These are phyloP conservation scores for Hyphopichia burtonii DNA, from an alignment of 1,139 yeast genomes.

Conservation along the genomic window DNA sequence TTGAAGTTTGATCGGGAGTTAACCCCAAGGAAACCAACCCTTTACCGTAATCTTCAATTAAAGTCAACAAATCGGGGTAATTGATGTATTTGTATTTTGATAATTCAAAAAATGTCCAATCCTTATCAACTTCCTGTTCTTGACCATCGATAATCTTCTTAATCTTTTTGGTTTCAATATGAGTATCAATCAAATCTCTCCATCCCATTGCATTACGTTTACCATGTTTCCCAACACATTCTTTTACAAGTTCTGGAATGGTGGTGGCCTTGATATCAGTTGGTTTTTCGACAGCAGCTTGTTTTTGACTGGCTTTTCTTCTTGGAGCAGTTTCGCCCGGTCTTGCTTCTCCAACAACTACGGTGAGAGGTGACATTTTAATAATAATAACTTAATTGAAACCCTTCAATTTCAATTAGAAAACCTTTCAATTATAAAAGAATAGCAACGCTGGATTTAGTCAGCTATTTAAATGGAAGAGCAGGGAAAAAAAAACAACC, in stretches of 20 bases:
- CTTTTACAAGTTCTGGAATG: slow-evolving; percentile 67
- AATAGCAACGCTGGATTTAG: background rate
- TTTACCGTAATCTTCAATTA: slow-evolving; percentile 60
- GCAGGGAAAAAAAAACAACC: background rate
- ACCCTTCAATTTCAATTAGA: background rate
- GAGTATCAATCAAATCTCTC: slow-evolving; percentile 73
- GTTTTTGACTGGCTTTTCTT: slow-evolving; percentile 64
- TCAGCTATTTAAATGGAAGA: background rate
- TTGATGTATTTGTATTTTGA: slow-evolving; percentile 67
- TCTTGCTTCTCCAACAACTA: slow-evolving; percentile 77
- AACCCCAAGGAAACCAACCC: slow-evolving; percentile 81
- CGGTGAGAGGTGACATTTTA: slow-evolving; percentile 41
- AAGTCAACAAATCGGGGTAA: slow-evolving; percentile 54
- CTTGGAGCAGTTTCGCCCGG: slow-evolving; percentile 92
- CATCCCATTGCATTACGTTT: slow-evolving; percentile 66
- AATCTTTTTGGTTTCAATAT: slow-evolving; percentile 72
- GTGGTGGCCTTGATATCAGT: slow-evolving; percentile 59
- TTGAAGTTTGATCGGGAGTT: slow-evolving; percentile 57
- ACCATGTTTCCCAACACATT: slow-evolving; percentile 60
- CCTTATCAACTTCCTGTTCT: slow-evolving; percentile 68
- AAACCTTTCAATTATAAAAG: background rate
- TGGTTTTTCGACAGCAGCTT: slow-evolving; percentile 58
- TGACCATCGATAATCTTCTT: slow-evolving; percentile 79
- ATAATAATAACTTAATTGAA: background rate
- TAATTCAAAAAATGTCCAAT: slow-evolving; percentile 84